A percentile compares a stretch with the other conserved stretches of the same genome.
phyloP scores from a whole-genome alignment of 257 asterid species.

The Vinca minor region DNA sequence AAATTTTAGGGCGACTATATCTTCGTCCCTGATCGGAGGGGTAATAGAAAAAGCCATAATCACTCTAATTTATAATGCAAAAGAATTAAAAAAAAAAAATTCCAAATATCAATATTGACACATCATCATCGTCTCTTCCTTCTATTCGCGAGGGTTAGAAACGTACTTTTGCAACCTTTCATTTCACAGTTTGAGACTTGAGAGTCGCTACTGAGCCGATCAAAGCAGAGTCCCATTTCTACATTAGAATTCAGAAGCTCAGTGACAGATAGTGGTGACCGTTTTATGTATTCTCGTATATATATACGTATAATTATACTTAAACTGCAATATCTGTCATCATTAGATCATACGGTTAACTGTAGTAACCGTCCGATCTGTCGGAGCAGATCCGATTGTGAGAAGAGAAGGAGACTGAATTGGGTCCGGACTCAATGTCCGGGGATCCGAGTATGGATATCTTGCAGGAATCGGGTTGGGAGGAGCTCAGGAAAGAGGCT shows the following conservation, averaged over 20 bases:
- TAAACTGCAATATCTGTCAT: neutral
- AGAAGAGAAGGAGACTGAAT: neutral
- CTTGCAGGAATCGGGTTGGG: constrained; percentile 95
- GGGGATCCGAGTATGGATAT: constrained; percentile 52
- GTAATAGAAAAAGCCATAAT: too few relatives aligned
- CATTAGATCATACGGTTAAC: neutral
- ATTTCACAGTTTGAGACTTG: too few relatives aligned
- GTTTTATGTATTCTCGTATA: too few relatives aligned
- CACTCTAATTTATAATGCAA: too few relatives aligned
- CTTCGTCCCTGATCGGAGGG: too few relatives aligned
- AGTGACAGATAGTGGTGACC: neutral
- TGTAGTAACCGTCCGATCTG: neutral
- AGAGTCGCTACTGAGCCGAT: neutral
- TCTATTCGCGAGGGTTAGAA: neutral
- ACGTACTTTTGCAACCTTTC: neutral
- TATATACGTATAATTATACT: too few relatives aligned
- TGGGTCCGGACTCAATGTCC: constrained; percentile 8
- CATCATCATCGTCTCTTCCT: neutral
- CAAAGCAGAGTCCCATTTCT: neutral
- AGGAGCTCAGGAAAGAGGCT: constrained; percentile 92
- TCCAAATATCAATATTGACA: too few relatives aligned
- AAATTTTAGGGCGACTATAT: too few relatives aligned
- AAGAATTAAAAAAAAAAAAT: neutral
- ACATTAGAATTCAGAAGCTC: neutral
- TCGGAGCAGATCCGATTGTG: neutral